phyloP scores from a whole-genome alignment of 768 basidiomycete genomes.

The Boletus reticuloceps region DNA sequence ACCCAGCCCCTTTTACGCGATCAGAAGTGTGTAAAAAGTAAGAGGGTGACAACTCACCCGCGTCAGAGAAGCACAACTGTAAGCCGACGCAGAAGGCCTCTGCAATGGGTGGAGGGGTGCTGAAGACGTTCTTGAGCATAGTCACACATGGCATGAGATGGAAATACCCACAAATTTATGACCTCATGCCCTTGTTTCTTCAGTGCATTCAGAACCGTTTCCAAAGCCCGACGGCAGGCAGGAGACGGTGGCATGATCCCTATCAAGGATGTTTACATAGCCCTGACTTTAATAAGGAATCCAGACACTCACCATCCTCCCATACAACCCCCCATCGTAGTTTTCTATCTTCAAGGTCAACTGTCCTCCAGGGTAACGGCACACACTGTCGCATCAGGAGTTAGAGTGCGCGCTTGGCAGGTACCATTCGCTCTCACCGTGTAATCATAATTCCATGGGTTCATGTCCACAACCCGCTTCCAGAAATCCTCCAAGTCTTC shows the following conservation, averaged over 20 bases:
- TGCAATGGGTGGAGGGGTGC: constrained; percentile 46
- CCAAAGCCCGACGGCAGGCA: constrained; percentile 39
- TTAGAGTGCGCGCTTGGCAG: background rate
- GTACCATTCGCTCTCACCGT: constrained; percentile 27
- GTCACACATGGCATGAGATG: background rate
- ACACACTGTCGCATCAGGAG: constrained; percentile 32
- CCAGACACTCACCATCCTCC: constrained; percentile 37
- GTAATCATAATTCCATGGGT: constrained; percentile 44
- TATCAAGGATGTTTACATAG: constrained; percentile 4
- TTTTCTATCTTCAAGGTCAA: constrained; percentile 33
- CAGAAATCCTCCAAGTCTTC: constrained; percentile 44
- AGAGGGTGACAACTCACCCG: constrained; percentile 34
- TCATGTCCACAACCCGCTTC: constrained; percentile 39
- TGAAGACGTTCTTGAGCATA: constrained; percentile 7
- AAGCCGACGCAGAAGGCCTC: constrained; percentile 52
- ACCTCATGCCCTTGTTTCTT: constrained; percentile 39
- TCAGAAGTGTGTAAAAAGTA: background rate
- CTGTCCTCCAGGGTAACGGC: constrained; percentile 41
- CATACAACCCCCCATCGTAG: constrained; percentile 41
- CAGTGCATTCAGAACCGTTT: constrained; percentile 33
- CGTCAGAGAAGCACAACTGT: constrained; percentile 56
- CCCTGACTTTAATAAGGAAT: background rate
- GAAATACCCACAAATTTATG: constrained; percentile 35
- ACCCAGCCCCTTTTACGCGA: constrained; percentile 40
- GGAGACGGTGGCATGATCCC: constrained; percentile 40